phyloP scores from a whole-genome alignment of 1,284 basidiomycete genomes.

The Peniophora sp. region DNA sequence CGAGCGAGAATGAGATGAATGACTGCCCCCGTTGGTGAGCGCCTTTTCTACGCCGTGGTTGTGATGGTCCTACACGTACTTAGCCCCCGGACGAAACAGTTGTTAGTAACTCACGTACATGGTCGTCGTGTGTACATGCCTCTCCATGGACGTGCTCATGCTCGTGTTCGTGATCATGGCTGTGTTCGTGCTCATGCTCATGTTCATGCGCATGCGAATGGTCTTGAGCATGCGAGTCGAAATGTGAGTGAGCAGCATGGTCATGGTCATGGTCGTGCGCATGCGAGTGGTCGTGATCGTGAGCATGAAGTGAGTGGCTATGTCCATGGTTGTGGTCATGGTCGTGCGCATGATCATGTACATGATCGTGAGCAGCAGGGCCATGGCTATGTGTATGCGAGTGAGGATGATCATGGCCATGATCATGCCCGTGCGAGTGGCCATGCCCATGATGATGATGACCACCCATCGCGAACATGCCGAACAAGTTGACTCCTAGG shows the following conservation, averaged over 20 bases:
- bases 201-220: conserved; percentile 7
- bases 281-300: neutral
- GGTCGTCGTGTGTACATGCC: conserved; percentile 30
- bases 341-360: conserved; percentile 2
- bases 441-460: conserved; percentile 48
- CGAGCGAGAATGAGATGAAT: conserved; percentile 18
- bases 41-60: too few relatives aligned
- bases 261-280: conserved; percentile 1
- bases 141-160: conserved; percentile 23
- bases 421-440: conserved; percentile 29
- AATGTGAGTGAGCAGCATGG: conserved; percentile 13
- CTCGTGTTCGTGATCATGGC: conserved; percentile 10
- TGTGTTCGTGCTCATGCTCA: conserved; percentile 9
- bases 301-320: conserved; percentile 4
- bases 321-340: conserved; percentile 18
- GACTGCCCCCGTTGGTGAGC: neutral
- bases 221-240: neutral
- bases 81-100: too few relatives aligned
- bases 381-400: conserved; percentile 11
- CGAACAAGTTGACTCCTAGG: conserved; percentile 91
- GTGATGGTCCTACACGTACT: too few relatives aligned
- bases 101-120: conserved; percentile 15
- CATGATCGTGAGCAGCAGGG: conserved; percentile 6
- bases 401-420: conserved; percentile 26
- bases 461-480: conserved; percentile 98